phyloP scores from a whole-genome alignment of 139 green algal genomes.

The Coelastrella sp. region DNA sequence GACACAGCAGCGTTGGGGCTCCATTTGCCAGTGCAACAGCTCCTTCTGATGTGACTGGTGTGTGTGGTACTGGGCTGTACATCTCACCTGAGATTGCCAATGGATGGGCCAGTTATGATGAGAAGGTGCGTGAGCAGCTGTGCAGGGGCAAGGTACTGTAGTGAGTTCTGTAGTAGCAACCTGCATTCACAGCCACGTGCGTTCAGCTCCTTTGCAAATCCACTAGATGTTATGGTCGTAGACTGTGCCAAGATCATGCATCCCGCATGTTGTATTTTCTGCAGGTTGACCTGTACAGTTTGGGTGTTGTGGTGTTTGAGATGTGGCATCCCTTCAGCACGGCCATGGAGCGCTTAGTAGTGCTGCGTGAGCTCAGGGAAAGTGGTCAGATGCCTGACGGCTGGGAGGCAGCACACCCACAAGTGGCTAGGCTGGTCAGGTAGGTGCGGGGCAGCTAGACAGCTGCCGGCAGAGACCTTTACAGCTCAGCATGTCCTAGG shows the following conservation, averaged over 20 bases:
- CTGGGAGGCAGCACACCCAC: constrained; percentile 74
- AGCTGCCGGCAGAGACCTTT: too few relatives aligned
- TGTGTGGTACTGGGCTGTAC: constrained; percentile 84
- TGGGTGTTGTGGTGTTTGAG: constrained; percentile 92
- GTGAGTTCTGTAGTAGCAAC: too few relatives aligned
- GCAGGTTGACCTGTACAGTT: constrained; percentile 84
- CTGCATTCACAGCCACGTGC: too few relatives aligned
- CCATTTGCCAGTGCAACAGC: not conserved
- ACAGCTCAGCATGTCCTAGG: too few relatives aligned
- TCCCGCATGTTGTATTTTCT: too few relatives aligned
- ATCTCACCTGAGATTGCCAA: constrained; percentile 86
- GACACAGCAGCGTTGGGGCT: constrained; percentile 8
- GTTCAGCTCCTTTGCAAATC: too few relatives aligned
- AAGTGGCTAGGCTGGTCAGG: constrained; percentile 62
- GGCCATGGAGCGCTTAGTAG: constrained; percentile 85
- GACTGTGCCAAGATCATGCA: too few relatives aligned
- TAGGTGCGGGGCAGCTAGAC: not conserved
- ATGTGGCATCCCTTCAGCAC: constrained; percentile 92
- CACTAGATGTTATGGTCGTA: too few relatives aligned
- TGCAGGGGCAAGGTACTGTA: not conserved
- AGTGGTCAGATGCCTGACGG: constrained; percentile 65
- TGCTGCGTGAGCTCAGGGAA: constrained; percentile 83
- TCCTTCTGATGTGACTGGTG: constrained; percentile 69
- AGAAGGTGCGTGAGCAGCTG: constrained; percentile 72
- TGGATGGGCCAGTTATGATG: constrained; percentile 80